phyloP scores from a whole-genome alignment of 352 stramenopile genomes.

The Salisapilia sapeloensis region DNA sequence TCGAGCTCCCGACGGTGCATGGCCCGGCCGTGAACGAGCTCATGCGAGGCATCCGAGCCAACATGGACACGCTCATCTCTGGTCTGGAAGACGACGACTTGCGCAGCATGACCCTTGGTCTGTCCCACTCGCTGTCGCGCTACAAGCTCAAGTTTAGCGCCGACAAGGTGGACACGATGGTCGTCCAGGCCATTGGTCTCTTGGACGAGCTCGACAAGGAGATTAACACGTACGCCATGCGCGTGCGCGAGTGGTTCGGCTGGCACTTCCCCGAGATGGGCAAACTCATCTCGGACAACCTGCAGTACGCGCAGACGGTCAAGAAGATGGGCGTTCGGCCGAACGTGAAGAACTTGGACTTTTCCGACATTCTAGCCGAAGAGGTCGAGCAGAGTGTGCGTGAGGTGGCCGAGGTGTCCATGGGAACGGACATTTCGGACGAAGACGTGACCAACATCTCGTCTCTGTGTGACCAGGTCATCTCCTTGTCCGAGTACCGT shows the following conservation, averaged over 20 bases:
- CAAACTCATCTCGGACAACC: conserved; percentile 97
- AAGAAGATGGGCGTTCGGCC: conserved; percentile 89
- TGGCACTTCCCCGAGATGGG: conserved; percentile 96
- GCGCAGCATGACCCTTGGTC: conserved; percentile 96
- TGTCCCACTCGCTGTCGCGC: conserved; percentile 95
- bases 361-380: conserved; percentile 76
- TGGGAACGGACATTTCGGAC: conserved; percentile 99
- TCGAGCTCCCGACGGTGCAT: conserved; percentile 87
- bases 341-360: conserved; percentile 89
- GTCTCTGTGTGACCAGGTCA: conserved; percentile 84
- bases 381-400: conserved; percentile 92
- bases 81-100: conserved; percentile 83
- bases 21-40: conserved; percentile 90
- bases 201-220: conserved; percentile 99
- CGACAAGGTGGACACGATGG: conserved; percentile 99
- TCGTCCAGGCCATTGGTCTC: conserved; percentile 98
- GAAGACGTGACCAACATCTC: conserved; percentile 97
- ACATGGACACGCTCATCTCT: conserved; percentile 91
- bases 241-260: conserved; percentile 98
- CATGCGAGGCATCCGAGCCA: conserved; percentile 92
- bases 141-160: conserved; percentile 99
- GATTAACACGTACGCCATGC: conserved; percentile 99
- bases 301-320: conserved; percentile 97
- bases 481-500: conserved; percentile 79
- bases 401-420: conserved; percentile 96